These are phyloP conservation scores for Primulina huaijiensis DNA, from an alignment of 257 asterid species.

Conservation along the genomic window DNA sequence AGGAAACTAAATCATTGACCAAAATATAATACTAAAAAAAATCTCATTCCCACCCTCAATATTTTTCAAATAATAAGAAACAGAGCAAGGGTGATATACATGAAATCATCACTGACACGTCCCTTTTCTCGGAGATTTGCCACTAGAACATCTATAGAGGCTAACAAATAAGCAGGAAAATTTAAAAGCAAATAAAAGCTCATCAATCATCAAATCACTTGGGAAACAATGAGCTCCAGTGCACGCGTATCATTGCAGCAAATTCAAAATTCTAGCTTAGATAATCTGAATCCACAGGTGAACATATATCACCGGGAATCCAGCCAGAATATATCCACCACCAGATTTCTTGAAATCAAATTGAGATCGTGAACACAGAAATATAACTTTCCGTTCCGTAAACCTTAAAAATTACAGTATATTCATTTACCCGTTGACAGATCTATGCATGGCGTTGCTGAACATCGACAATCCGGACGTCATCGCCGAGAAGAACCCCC, in stretches of 20 bases:
- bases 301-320: conserved; percentile 11
- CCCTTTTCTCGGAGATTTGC: conserved; percentile 3
- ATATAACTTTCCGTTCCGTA: not conserved
- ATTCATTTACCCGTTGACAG: conserved; percentile 64
- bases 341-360: conserved; percentile 9
- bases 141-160: conserved; percentile 6
- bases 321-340: not conserved
- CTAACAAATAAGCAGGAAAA: not conserved
- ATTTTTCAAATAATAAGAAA: not conserved
- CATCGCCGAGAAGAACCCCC: conserved; percentile 71
- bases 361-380: not conserved
- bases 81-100: not conserved
- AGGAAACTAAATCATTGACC: conserved; percentile 11
- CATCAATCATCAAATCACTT: conserved; percentile 17
- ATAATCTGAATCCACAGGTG: conserved; percentile 13
- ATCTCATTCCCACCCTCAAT: not conserved
- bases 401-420: not conserved
- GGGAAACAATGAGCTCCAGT: conserved; percentile 13
- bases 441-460: conserved; percentile 61
- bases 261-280: conserved; percentile 22
- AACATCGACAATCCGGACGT: conserved; percentile 60
- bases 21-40: conserved; percentile 12
- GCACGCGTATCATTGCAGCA: conserved; percentile 16
- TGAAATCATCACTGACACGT: not conserved
- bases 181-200: conserved; percentile 1